Base-by-base conservation (phyloP, 176 grass and related monocot genomes). In the Urochloa ruziziensis region DNA sequence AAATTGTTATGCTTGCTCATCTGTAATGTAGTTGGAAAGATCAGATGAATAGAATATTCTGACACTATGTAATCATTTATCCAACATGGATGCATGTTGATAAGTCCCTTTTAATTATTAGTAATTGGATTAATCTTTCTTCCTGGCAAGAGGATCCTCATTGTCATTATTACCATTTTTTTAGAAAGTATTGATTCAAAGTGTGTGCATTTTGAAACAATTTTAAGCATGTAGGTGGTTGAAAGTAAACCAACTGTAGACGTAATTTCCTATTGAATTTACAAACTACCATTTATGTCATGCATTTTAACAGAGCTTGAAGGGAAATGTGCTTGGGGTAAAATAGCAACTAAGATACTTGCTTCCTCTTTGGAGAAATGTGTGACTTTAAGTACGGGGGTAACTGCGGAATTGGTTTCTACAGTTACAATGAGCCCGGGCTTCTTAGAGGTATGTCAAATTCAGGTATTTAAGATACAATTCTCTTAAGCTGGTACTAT, bases 291-390 rank as follows among this genome's bases (percentile, higher is more conserved):
- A 75, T 35, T 66, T 35, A 77, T 83, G 72, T 62, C 27, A 71
- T 89, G 51, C 69, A 18, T 75, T 91, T 82, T 83, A 53, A 37
- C 70, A 99, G 96, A 99, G 73, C 70, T 90, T 88, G 87, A 92
- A 91, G 96, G 96, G 62, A 94, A 94, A 70, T 99, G 92, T 69
- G 88, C 51, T 51, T 96, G 91, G 87, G 96, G 96, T 72, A 91
- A 93, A 86, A 96, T 99, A 87, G 87, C 93, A 12, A 88, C 90
- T 78, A 83, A 82, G 90, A 81, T 89, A 75, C 91, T 96, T 83
- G 90, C 83, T 78, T 92, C 91, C 25, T 96, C 91, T 78, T 87
- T 99, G 86, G 89, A 90, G 67, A 87, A 94, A 49, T 94, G 89
- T 74, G 91, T 87, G 68, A 89, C 80, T 49, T 89, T 99, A 85